These are phyloP conservation scores for Globisporangium heterothallicum DNA, from an alignment of 352 stramenopile genomes.

Conservation along the genomic window DNA sequence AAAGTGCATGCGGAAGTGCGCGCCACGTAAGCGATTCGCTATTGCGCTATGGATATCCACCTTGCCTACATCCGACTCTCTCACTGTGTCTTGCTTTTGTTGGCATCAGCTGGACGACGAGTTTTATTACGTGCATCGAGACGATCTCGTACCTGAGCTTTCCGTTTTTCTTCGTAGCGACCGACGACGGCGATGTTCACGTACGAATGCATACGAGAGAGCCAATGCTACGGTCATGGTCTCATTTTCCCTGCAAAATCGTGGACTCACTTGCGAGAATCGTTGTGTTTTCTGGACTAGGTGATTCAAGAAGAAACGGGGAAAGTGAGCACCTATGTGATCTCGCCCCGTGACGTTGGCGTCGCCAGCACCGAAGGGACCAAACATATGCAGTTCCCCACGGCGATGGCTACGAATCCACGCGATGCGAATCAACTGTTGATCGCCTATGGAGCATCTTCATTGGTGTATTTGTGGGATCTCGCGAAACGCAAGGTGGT, in stretches of 20 bases:
- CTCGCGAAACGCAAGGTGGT: slow-evolving; percentile 59
- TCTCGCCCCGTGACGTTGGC: slow-evolving; percentile 43
- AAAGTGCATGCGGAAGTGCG: slow-evolving; percentile 21
- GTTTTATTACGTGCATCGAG: slow-evolving; percentile 56
- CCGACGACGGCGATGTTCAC: slow-evolving; percentile 58
- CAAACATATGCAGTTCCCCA: slow-evolving; percentile 26
- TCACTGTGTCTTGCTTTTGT: not conserved
- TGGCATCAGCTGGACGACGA: slow-evolving; percentile 64
- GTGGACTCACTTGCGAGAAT: too few relatives aligned
- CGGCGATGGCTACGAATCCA: slow-evolving; percentile 50
- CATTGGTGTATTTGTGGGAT: slow-evolving; percentile 56
- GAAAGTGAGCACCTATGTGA: slow-evolving; percentile 58
- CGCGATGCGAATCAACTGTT: slow-evolving; percentile 58
- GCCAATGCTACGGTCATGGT: too few relatives aligned
- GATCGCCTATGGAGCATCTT: slow-evolving; percentile 51
- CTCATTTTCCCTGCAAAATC: too few relatives aligned
- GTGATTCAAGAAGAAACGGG: slow-evolving; percentile 75
- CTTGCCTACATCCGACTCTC: not conserved
- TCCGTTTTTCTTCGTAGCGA: slow-evolving; percentile 68
- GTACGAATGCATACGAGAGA: too few relatives aligned
- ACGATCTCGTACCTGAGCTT: slow-evolving; percentile 51
- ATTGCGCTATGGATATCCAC: too few relatives aligned
- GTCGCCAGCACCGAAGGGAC: slow-evolving; percentile 18
- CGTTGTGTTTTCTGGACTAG: too few relatives aligned
- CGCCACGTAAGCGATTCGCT: slow-evolving; percentile 10